Conservation (phyloP, 2,329 filamentous ascomycete species). For the Anthostomella pinea region DNA sequence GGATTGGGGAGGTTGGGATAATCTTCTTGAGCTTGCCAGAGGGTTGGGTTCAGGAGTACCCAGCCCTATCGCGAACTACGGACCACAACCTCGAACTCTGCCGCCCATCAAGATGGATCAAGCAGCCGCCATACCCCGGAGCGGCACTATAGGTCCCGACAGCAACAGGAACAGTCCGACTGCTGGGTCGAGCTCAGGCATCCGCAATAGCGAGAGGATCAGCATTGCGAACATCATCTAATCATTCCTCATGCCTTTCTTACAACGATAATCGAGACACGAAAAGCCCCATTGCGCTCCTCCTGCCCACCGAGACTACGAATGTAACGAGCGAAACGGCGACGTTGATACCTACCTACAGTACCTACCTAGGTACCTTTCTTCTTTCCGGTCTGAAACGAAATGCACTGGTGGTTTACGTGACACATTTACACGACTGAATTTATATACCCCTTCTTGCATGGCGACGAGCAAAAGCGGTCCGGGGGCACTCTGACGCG, state of each 20-base stretch:
- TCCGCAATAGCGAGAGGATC: conserved; percentile 41
- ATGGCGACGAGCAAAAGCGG: conserved; percentile 17
- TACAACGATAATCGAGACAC: no score
- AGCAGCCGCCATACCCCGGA: conserved; percentile 21
- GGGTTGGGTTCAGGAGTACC: conserved; percentile 44
- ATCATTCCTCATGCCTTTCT: conserved; percentile 8
- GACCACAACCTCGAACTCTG: conserved; percentile 28
- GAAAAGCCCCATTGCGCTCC: no score
- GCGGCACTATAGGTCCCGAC: conserved; percentile 20
- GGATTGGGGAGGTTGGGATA: conserved; percentile 80
- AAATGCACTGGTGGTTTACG: neutral
- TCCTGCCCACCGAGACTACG: conserved; percentile 14
- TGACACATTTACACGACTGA: conserved; percentile 21
- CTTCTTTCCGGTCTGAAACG: no score
- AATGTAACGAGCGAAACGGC: conserved; percentile 20
- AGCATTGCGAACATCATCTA: conserved; percentile 46
- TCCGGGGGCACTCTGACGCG: conserved; percentile 9
- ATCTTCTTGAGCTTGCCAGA: conserved; percentile 62
- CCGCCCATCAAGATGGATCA: conserved; percentile 34
- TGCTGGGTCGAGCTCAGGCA: conserved; percentile 27
- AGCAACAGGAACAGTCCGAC: conserved; percentile 34
- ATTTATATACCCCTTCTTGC: conserved; percentile 24
- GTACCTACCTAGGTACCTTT: neutral
- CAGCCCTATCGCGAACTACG: conserved; percentile 25
- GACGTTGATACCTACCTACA: neutral